phyloP scores from a whole-genome alignment of 352 stramenopile genomes.

The Phytophthora meadii region DNA sequence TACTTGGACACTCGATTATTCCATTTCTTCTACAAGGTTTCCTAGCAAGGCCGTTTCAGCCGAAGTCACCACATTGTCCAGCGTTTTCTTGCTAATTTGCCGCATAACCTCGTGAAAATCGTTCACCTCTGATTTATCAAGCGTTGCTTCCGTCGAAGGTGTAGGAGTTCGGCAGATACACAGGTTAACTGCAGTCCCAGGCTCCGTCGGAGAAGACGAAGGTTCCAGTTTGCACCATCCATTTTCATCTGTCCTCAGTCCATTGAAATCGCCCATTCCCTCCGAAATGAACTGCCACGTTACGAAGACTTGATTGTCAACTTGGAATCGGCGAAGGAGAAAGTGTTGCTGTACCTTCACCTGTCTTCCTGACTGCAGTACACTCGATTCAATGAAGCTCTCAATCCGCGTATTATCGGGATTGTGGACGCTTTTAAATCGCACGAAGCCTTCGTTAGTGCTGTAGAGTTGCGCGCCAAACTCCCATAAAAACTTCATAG shows the following conservation, averaged over 20 bases:
- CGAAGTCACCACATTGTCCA: no score
- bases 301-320: conserved; percentile 34
- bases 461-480: neutral
- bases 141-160: neutral
- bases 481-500: neutral
- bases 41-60: no score
- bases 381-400: neutral
- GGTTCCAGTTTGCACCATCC: conserved; percentile 32
- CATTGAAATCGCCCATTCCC: neutral
- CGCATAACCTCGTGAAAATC: no score
- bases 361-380: neutral
- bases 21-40: no score
- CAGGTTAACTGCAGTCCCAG: conserved; percentile 1
- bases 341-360: neutral
- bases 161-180: neutral
- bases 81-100: no score
- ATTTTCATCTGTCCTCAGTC: conserved; percentile 36
- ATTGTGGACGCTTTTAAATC: neutral
- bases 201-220: neutral
- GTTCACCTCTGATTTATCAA: no score
- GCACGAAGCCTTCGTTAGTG: neutral
- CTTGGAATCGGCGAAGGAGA: neutral
- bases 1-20: no score
- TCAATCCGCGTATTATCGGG: neutral
- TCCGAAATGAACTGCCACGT: conserved; percentile 6